Evolutionary conservation across 1,139 yeast genomes (phyloP).

Genomic region (Hansenula sp.): DNA sequence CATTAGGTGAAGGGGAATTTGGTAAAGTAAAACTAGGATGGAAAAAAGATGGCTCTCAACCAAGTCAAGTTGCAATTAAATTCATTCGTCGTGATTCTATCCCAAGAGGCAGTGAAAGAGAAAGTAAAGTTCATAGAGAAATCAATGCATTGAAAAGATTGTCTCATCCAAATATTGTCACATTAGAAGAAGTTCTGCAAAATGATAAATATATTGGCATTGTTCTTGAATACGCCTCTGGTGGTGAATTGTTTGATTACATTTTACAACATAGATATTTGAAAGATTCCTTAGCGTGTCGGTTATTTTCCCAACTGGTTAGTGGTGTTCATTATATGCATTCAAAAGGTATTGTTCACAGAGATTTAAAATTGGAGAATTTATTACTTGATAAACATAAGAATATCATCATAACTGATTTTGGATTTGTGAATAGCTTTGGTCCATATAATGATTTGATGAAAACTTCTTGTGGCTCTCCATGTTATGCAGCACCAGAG

Average conservation of each 20-base stretch:
- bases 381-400: constrained; percentile 60
- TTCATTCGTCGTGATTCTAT: constrained; percentile 84
- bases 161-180: constrained; percentile 91
- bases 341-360: constrained; percentile 79
- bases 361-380: constrained; percentile 93
- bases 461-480: constrained; percentile 97
- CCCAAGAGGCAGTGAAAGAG: constrained; percentile 79
- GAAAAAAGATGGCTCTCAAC: constrained; percentile 75
- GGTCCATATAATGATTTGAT: constrained; percentile 67
- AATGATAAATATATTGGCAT: constrained; percentile 95
- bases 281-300: constrained; percentile 82
- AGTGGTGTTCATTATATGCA: constrained; percentile 93
- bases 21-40: constrained; percentile 98
- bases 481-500: constrained; percentile 98
- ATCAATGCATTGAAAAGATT: constrained; percentile 83
- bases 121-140: constrained; percentile 87
- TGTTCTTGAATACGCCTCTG: constrained; percentile 93
- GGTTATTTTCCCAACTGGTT: constrained; percentile 86
- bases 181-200: constrained; percentile 87
- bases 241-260: constrained; percentile 95
- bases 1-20: constrained; percentile 97
- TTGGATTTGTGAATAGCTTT: constrained; percentile 91
- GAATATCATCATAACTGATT: constrained; percentile 67
- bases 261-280: constrained; percentile 82
- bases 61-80: constrained; percentile 91